A percentile compares a stretch with the other conserved stretches of the same genome.
Evolutionary conservation across 2,329 filamentous ascomycete genomes (phyloP).

Genomic region (Aureobasidium sp.): DNA sequence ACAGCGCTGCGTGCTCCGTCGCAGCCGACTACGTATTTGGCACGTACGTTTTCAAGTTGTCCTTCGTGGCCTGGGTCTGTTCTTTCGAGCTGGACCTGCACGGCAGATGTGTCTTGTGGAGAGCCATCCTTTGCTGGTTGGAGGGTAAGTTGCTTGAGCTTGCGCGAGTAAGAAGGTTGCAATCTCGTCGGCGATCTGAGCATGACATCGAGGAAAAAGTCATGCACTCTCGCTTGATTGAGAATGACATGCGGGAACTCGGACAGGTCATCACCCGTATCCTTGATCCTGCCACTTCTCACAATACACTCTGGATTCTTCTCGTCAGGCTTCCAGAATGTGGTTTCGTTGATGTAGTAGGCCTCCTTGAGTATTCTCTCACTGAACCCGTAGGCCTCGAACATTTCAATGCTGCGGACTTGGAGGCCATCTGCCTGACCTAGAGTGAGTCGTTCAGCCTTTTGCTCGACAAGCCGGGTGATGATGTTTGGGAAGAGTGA

Average conservation of each 20-base stretch:
- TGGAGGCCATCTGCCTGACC: constrained; percentile 51
- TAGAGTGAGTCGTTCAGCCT: constrained; percentile 30
- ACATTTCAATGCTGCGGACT: constrained; percentile 60
- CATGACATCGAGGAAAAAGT: constrained; percentile 30
- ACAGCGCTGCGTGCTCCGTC: constrained; percentile 20
- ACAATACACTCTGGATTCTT: constrained; percentile 6
- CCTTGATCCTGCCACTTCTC: constrained; percentile 12
- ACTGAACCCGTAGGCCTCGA: constrained; percentile 61
- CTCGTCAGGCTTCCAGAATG: constrained; percentile 47
- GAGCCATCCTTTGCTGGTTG: constrained; percentile 36
- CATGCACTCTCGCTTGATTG: constrained; percentile 62
- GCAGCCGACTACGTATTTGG: constrained; percentile 23
- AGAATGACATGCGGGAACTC: constrained; percentile 59
- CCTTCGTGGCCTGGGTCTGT: constrained; percentile 35
- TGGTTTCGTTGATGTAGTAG: constrained; percentile 59
- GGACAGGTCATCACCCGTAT: constrained; percentile 31
- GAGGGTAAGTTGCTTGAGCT: constrained; percentile 49
- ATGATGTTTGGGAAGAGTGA: constrained; percentile 40
- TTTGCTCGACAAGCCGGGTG: constrained; percentile 41
- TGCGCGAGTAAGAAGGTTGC: constrained; percentile 46
- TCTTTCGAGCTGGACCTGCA: constrained; percentile 9
- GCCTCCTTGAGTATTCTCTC: constrained; percentile 57
- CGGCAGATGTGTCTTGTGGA: constrained; percentile 16
- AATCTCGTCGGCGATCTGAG: constrained; percentile 3
- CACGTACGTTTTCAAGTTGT: constrained; percentile 16